phyloP scores from a whole-genome alignment of 192 early-diverging fungal genomes.

The Diversispora epigaea region DNA sequence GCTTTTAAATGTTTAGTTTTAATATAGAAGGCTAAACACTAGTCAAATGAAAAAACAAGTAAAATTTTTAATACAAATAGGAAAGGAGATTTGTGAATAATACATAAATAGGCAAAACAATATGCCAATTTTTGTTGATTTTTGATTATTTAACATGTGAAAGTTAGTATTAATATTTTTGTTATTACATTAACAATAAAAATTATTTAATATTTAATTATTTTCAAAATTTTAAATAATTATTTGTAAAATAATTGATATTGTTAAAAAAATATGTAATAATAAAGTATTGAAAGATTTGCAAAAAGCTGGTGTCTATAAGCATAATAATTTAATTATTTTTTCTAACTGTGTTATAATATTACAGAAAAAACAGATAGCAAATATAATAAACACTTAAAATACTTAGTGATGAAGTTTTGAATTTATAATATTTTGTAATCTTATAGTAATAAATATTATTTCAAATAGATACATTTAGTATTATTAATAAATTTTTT shows the following conservation, averaged over 20 bases:
- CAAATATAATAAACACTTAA: slow-evolving; percentile 19
- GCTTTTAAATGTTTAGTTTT: slow-evolving; percentile 22
- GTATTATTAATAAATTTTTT: too few species aligned
- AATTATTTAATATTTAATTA: slow-evolving; percentile 3
- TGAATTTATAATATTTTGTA: too few species aligned
- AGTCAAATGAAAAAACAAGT: too few species aligned
- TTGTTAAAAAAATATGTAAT: slow-evolving; percentile 23
- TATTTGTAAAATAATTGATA: slow-evolving; percentile 17
- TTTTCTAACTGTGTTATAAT: slow-evolving; percentile 14
- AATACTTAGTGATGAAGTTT: too few species aligned
- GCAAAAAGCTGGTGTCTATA: slow-evolving; percentile 21
- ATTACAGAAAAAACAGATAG: background rate
- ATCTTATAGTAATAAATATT: too few species aligned
- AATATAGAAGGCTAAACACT: slow-evolving; percentile 29
- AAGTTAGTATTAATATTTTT: slow-evolving; percentile 25
- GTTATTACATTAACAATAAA: slow-evolving; percentile 8
- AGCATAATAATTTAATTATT: slow-evolving; percentile 12
- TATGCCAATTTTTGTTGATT: too few species aligned
- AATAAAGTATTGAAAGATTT: slow-evolving; percentile 20
- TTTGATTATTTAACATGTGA: too few species aligned
- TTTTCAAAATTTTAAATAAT: slow-evolving; percentile 19
- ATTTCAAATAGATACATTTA: too few species aligned
- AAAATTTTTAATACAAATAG: too few species aligned
- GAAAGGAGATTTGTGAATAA: too few species aligned
- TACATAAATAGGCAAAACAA: too few species aligned